A percentile compares a stretch with the other conserved stretches of the same genome.
These are phyloP conservation scores for Pleurotus salmoneostramineus DNA, from an alignment of 768 basidiomycete genomes.

Conservation along the genomic window DNA sequence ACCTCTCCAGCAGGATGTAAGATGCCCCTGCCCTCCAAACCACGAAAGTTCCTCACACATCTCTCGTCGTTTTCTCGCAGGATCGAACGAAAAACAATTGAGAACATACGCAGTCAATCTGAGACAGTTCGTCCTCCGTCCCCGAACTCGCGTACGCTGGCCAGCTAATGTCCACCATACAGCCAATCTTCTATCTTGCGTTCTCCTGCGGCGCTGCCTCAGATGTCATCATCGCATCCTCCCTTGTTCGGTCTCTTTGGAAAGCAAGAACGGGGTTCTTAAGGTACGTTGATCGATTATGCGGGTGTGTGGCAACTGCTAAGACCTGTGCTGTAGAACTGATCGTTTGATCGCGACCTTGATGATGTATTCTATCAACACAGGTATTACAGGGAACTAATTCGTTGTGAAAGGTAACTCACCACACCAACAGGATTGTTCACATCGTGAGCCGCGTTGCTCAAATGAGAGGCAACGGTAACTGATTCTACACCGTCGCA, in stretches of 20 bases:
- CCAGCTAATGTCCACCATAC: too few species aligned
- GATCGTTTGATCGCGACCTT: background rate
- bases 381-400: background rate
- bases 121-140: too few species aligned
- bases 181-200: background rate
- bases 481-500: background rate
- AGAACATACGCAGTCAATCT: too few species aligned
- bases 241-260: background rate
- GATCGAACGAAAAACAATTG: too few species aligned
- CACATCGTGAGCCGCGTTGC: background rate
- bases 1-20: too few species aligned
- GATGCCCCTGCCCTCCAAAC: too few species aligned
- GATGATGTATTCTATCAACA: background rate
- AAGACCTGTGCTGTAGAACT: background rate
- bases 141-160: too few species aligned
- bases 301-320: too few species aligned
- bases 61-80: too few species aligned
- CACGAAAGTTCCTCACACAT: too few species aligned
- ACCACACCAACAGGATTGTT: background rate
- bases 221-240: background rate
- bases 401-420: background rate
- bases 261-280: background rate
- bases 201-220: background rate
- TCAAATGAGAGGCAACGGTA: background rate
- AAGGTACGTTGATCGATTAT: background rate